Evolutionary conservation across 371 early-diverging fungal species (phyloP).

Genomic region (Mucor piriformis): DNA sequence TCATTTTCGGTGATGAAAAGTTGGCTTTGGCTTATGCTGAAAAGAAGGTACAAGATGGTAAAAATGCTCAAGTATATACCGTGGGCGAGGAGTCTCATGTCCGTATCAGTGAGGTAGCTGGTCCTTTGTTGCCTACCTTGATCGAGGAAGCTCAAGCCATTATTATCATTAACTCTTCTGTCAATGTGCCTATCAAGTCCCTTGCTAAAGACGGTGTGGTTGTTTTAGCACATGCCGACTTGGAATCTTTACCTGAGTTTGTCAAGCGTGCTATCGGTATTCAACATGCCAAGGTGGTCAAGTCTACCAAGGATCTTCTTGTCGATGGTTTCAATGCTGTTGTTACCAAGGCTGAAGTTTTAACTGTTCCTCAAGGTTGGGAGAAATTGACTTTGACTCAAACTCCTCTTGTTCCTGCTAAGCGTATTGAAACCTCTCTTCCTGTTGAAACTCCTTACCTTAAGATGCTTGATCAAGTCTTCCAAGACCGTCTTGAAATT

Average conservation of each 20-base stretch:
- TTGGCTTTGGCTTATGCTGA: slow-evolving; percentile 28
- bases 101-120: slow-evolving; percentile 22
- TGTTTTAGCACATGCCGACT: slow-evolving; percentile 15
- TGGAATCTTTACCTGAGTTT: slow-evolving; percentile 20
- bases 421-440: not conserved
- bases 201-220: slow-evolving; percentile 19
- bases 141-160: slow-evolving; percentile 25
- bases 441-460: slow-evolving; percentile 76
- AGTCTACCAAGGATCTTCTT: not conserved
- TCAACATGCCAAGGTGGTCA: slow-evolving; percentile 5
- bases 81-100: slow-evolving; percentile 32
- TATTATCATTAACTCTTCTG: slow-evolving; percentile 15
- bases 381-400: not conserved
- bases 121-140: slow-evolving; percentile 34
- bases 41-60: slow-evolving; percentile 15
- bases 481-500: slow-evolving; percentile 75
- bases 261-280: slow-evolving; percentile 23
- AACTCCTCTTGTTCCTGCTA: slow-evolving; percentile 1
- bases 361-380: slow-evolving; percentile 24
- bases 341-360: slow-evolving; percentile 13
- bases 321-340: slow-evolving; percentile 11
- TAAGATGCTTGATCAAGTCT: slow-evolving; percentile 79
- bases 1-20: slow-evolving; percentile 31
- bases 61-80: slow-evolving; percentile 36
- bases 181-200: slow-evolving; percentile 17